These are phyloP conservation scores for Microthlaspi erraticum DNA, from an alignment of 345 rosid genomes.

Conservation along the genomic window DNA sequence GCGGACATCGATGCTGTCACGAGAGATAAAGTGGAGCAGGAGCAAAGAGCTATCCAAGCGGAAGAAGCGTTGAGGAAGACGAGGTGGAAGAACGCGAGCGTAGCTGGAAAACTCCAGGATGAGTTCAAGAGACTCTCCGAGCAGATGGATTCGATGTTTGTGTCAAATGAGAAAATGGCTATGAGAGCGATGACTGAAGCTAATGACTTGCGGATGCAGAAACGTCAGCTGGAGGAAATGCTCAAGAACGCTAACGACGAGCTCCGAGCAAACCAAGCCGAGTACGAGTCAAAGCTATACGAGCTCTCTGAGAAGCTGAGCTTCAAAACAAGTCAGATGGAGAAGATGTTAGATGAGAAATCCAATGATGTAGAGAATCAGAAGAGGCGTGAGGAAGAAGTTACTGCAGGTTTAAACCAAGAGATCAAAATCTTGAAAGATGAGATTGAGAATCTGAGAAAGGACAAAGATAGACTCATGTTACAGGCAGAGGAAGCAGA, in stretches of 20 bases:
- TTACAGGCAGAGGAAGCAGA: conserved; percentile 56
- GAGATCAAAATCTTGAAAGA: conserved; percentile 52
- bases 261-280: conserved; percentile 51
- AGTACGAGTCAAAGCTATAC: conserved; percentile 57
- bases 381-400: conserved; percentile 59
- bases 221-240: conserved; percentile 65
- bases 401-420: conserved; percentile 42
- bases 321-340: conserved; percentile 53
- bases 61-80: conserved; percentile 76
- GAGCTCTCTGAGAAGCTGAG: conserved; percentile 55
- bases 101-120: conserved; percentile 84
- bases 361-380: conserved; percentile 58
- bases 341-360: conserved; percentile 51
- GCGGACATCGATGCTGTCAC: conserved; percentile 68
- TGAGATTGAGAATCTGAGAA: conserved; percentile 52
- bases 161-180: conserved; percentile 86
- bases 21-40: conserved; percentile 67
- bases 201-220: conserved; percentile 60
- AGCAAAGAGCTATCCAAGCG: conserved; percentile 82
- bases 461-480: conserved; percentile 39
- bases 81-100: conserved; percentile 70
- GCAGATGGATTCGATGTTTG: conserved; percentile 79
- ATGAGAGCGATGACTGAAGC: conserved; percentile 78
- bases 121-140: conserved; percentile 73
- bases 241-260: conserved; percentile 61